Conservation (phyloP, 2,329 filamentous ascomycete species). For the Neofusicoccum ribis region DNA sequence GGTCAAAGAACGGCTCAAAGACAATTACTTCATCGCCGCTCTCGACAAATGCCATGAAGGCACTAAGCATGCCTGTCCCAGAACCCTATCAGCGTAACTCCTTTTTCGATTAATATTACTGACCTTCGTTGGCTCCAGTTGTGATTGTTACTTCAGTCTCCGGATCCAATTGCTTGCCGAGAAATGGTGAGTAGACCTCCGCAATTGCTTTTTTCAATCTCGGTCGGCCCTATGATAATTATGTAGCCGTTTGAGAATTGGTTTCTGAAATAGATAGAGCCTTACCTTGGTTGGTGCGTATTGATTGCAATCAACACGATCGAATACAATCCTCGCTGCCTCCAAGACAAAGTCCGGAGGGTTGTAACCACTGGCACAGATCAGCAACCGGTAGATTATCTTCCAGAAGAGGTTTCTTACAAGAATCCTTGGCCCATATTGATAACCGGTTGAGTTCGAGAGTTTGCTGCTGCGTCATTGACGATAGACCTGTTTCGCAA, state of each 20-base stretch:
- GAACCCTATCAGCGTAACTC: too few species aligned
- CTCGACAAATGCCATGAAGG: constrained; percentile 97
- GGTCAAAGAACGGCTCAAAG: constrained; percentile 98
- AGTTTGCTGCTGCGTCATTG: constrained; percentile 66
- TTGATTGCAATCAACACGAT: constrained; percentile 95
- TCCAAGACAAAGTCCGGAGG: constrained; percentile 87
- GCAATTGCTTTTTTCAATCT: constrained; percentile 90
- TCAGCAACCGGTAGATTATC: too few species aligned
- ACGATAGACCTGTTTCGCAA: constrained; percentile 58
- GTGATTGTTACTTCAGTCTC: constrained; percentile 95
- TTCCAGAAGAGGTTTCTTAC: too few species aligned
- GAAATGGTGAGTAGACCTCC: constrained; percentile 86
- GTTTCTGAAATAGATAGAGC: not conserved
- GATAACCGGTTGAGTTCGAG: constrained; percentile 64
- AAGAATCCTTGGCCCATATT: constrained; percentile 77
- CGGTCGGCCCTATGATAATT: constrained; percentile 65
- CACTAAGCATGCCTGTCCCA: constrained; percentile 68
- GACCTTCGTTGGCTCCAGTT: constrained; percentile 78
- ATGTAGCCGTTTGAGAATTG: not conserved
- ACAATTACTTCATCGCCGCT: constrained; percentile 94
- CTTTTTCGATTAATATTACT: too few species aligned
- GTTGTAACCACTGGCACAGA: constrained; percentile 68
- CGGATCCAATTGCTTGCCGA: constrained; percentile 77
- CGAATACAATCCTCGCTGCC: constrained; percentile 85
- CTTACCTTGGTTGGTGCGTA: constrained; percentile 85